Evolutionary conservation across 106 monocot genomes (phyloP), one percentile per base, ranked within the genome.

Genomic region (Allium cepa): DNA sequence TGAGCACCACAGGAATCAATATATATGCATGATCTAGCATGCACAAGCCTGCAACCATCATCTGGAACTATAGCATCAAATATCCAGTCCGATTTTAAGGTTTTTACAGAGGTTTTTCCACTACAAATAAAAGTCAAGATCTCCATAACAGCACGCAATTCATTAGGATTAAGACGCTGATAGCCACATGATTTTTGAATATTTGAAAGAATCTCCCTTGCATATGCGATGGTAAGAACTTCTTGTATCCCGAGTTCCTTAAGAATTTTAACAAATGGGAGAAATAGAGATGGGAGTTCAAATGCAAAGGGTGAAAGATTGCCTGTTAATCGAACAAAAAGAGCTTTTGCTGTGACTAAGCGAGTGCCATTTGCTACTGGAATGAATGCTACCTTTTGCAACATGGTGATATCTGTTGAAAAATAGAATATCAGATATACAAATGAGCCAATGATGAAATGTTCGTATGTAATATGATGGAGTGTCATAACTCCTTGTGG

Each of bases 321-420:
- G 64, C 86, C 69, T 47, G 87, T 75, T 49, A 99, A 62, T 47
- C 82, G 99, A 70, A 85, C 92, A 72, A 99, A 92, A 8, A 99
- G 75, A 75, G 87, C 87, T 46, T 82, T 85, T 36, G 61, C 93
- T 4, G 79, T 77, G 46, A 85, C 93, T 57, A 93, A 81, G 70
- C 99, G 99, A 73, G 99, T 93, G 27, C 99, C 99, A 90, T 99
- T 99, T 71, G 99, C 89, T 66, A 93, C 99, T 18, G 99, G 99
- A 55, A 93, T 70, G 76, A 99, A 93, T 80, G 92, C 63, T 53
- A 87, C 80, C 69, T 81, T 85, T 80, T 84, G 78, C 75, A 93
- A 70, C 70, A 92, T 79, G 22, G n/a, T 16, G 59, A 83, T 82
- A 72, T 99, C 99, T 99, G 80, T 26, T 72, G 61, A 75, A 53